phyloP scores from a whole-genome alignment of 345 rosid genomes.

The Salix viminalis region DNA sequence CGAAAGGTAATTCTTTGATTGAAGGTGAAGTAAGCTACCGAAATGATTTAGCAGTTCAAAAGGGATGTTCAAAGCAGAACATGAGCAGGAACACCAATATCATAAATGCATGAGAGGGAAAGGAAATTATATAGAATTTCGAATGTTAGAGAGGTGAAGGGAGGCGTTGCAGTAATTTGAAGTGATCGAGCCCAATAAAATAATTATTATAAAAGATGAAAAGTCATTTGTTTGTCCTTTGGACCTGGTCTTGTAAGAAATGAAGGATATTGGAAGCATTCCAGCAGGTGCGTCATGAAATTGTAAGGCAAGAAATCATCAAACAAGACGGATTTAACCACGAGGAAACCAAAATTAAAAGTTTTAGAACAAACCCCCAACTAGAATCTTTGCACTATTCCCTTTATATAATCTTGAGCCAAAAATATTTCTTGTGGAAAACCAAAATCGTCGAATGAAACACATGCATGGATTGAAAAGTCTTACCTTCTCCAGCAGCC shows the following conservation, averaged over 20 bases:
- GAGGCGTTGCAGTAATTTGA: neutral
- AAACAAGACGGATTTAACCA: neutral
- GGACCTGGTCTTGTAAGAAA: neutral
- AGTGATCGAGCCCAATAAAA: neutral
- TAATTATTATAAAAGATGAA: neutral
- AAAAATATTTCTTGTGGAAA: neutral
- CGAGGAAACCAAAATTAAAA: neutral
- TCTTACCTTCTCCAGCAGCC: constrained; percentile 94
- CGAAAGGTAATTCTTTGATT: constrained; percentile 19
- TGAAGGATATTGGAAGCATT: neutral
- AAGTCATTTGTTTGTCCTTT: neutral
- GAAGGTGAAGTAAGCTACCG: constrained; percentile 15
- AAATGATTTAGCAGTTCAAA: neutral
- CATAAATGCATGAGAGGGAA: neutral
- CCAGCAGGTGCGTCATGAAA: neutral
- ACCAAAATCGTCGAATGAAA: neutral
- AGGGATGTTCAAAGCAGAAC: neutral
- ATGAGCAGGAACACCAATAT: neutral
- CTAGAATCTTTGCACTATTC: neutral
- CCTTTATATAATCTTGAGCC: neutral
- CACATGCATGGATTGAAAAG: neutral
- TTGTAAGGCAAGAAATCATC: neutral
- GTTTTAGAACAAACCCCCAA: neutral
- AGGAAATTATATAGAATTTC: neutral
- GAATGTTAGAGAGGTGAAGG: neutral